A percentile compares a stretch with the other conserved stretches of the same genome.
Conservation (phyloP, 1,284 basidiomycete genomes). For the Ustilago esculenta region DNA sequence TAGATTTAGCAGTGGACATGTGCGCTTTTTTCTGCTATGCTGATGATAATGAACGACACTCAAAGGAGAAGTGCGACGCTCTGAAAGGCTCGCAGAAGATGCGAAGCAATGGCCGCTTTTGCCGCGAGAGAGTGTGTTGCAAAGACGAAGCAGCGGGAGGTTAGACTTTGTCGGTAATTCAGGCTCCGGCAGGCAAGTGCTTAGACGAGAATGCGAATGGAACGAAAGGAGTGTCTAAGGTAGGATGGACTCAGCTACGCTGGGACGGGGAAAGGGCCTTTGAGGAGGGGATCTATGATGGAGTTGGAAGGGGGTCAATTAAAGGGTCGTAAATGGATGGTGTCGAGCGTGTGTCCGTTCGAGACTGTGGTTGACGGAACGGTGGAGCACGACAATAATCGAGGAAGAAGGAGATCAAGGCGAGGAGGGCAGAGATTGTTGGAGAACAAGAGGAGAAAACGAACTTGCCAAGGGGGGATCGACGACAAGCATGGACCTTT, state of each 20-base stretch:
- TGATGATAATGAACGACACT: no score
- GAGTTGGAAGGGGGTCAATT: background rate
- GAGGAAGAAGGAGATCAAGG: background rate
- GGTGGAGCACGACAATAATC: background rate
- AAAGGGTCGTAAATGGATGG: background rate
- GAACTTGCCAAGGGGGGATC: slow-evolving; percentile 15
- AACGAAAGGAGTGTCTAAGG: slow-evolving; percentile 5
- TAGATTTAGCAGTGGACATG: slow-evolving; percentile 40
- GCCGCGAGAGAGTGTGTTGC: slow-evolving; percentile 1
- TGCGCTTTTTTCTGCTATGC: slow-evolving; percentile 11
- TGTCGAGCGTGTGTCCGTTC: no score
- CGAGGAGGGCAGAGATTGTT: slow-evolving; percentile 4
- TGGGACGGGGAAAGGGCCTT: background rate
- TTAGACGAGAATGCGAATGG: slow-evolving; percentile 9
- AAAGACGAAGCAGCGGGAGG: slow-evolving; percentile 5
- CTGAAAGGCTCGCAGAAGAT: background rate
- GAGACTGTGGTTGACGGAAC: background rate
- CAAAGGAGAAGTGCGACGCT: slow-evolving; percentile 5
- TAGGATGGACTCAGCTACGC: background rate
- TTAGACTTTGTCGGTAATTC: background rate
- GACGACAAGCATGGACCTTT: slow-evolving; percentile 33
- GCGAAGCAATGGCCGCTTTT: background rate
- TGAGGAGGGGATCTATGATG: background rate
- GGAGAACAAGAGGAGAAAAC: background rate
- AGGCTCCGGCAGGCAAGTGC: no score